These are phyloP conservation scores for Claviceps quebecensis DNA, from an alignment of 2,329 filamentous ascomycete genomes.

Conservation along the genomic window DNA sequence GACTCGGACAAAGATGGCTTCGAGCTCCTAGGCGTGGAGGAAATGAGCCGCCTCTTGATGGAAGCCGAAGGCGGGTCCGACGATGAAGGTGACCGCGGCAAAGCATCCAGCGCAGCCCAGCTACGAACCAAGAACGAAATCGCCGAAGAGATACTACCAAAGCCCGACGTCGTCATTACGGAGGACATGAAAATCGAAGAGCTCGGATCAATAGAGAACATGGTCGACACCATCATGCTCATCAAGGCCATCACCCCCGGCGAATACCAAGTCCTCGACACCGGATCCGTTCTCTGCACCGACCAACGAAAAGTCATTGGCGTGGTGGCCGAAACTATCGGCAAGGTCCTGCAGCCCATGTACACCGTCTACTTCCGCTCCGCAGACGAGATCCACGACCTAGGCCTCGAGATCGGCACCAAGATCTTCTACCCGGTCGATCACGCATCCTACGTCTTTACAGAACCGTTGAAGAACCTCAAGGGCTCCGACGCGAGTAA, in stretches of 20 bases:
- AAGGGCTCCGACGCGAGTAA: slow-evolving; percentile 95
- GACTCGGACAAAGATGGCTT: slow-evolving; percentile 50
- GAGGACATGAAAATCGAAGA: slow-evolving; percentile 62
- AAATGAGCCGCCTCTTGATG: slow-evolving; percentile 77
- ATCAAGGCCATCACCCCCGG: slow-evolving; percentile 67
- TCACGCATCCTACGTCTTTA: slow-evolving; percentile 76
- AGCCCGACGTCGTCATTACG: slow-evolving; percentile 67
- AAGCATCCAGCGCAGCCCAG: slow-evolving; percentile 26
- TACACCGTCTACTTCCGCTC: slow-evolving; percentile 71
- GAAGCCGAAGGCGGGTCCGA: slow-evolving; percentile 66
- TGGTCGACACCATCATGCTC: slow-evolving; percentile 66
- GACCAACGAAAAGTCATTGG: slow-evolving; percentile 65
- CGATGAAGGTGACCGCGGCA: slow-evolving; percentile 48
- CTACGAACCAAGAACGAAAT: slow-evolving; percentile 75
- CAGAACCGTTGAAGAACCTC: slow-evolving; percentile 58
- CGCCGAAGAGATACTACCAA: slow-evolving; percentile 47
- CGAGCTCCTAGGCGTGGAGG: slow-evolving; percentile 63
- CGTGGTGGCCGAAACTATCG: slow-evolving; percentile 71
- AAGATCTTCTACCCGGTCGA: slow-evolving; percentile 66
- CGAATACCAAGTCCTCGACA: slow-evolving; percentile 73
- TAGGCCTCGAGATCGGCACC: slow-evolving; percentile 53
- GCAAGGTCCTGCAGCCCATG: slow-evolving; percentile 70
- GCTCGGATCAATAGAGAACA: slow-evolving; percentile 60
- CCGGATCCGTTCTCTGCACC: slow-evolving; percentile 69
- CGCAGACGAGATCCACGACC: slow-evolving; percentile 50